Evolutionary conservation across 257 asterid species (phyloP).

Genomic region (Cinchona pubescens): DNA sequence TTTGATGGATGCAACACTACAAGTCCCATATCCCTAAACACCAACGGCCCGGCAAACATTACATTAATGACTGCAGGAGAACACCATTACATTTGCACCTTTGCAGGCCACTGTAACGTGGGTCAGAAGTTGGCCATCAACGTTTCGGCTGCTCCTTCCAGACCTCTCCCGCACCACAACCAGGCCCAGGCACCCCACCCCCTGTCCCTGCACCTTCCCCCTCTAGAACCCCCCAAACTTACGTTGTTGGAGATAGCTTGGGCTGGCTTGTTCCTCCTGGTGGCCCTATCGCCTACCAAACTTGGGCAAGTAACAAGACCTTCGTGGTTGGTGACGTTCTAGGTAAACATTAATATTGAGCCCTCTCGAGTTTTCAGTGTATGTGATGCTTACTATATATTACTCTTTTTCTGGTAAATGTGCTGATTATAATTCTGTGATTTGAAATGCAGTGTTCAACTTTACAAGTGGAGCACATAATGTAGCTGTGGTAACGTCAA

Average conservation of each 20-base stretch:
- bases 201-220: constrained; percentile 44
- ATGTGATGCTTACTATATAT: too few species aligned
- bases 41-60: constrained; percentile 50
- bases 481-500: constrained; percentile 42
- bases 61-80: constrained; percentile 47
- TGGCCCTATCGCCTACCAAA: constrained; percentile 45
- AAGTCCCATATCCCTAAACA: constrained; percentile 38
- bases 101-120: constrained; percentile 36
- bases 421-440: not conserved
- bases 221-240: constrained; percentile 32
- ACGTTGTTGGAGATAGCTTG: constrained; percentile 51
- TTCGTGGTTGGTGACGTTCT: constrained; percentile 62
- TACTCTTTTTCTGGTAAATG: too few species aligned
- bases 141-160: constrained; percentile 40
- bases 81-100: constrained; percentile 55
- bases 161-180: constrained; percentile 26
- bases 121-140: constrained; percentile 64
- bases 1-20: constrained; percentile 49
- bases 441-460: constrained; percentile 60
- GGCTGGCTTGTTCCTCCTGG: constrained; percentile 67
- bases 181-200: constrained; percentile 23
- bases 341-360: too few species aligned
- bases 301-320: constrained; percentile 49
- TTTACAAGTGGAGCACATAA: constrained; percentile 47
- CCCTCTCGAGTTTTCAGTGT: too few species aligned